Conservation (phyloP, 2,329 filamentous ascomycete genomes). For the Sporothrix pseudoabietina region DNA sequence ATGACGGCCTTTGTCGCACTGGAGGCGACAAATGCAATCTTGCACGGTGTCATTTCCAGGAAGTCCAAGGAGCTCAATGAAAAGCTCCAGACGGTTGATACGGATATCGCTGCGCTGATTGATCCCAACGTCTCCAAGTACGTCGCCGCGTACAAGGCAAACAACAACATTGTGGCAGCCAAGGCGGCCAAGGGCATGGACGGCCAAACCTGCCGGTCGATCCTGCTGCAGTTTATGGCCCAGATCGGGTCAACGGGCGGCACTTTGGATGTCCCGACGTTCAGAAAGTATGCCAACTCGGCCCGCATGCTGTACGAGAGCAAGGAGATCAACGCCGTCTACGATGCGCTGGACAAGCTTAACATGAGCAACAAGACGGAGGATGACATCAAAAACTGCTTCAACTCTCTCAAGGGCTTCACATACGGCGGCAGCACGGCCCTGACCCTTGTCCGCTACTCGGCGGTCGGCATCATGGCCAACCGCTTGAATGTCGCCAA, state of each 20-base stretch:
- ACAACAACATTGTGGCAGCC: not conserved
- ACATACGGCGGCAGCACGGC: not conserved
- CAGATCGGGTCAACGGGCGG: not conserved
- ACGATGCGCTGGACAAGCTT: not conserved
- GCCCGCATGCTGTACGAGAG: not conserved
- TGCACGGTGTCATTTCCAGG: not conserved
- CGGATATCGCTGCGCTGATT: not conserved
- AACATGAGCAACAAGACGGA: not conserved
- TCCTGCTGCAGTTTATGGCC: not conserved
- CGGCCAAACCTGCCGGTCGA: not conserved
- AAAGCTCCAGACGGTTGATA: not conserved
- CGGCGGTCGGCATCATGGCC: not conserved
- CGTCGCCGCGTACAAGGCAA: not conserved
- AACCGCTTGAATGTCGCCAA: not conserved
- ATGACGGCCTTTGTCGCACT: not conserved
- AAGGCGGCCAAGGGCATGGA: slow-evolving; percentile 2
- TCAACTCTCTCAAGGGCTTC: not conserved
- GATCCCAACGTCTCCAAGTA: not conserved
- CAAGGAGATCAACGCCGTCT: not conserved
- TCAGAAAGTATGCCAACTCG: slow-evolving; percentile 1
- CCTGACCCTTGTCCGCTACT: not conserved
- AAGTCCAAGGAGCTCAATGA: not conserved
- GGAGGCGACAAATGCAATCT: not conserved
- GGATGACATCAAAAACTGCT: not conserved
- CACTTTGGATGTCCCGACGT: not conserved